Percentiles rank a stretch among this genome's conserved stretches.
Conservation (phyloP, 164 flowering plant genomes). For the Vitis cinerea region DNA sequence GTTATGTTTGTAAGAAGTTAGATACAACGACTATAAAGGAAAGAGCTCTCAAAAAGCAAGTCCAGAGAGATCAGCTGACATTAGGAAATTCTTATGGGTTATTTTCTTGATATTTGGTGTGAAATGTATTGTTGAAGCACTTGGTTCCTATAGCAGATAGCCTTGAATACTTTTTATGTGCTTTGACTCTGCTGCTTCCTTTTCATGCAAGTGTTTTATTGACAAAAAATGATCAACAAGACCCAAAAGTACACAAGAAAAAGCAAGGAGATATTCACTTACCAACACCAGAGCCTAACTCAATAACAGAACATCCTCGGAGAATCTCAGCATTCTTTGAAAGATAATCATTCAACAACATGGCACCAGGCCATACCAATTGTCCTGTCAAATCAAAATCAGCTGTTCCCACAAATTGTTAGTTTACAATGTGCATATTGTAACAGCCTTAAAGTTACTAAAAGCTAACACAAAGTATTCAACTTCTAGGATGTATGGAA, state of each 20-base stretch:
- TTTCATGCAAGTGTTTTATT: no score
- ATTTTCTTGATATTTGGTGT: no score
- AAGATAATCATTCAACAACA: conserved; percentile 69
- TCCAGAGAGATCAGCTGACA: no score
- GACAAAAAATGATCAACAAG: background rate
- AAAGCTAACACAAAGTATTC: background rate
- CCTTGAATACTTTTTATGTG: no score
- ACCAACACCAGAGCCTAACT: conserved; percentile 89
- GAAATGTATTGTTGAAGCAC: no score
- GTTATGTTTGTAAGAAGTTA: no score
- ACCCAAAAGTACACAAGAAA: background rate
- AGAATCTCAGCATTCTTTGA: conserved; percentile 61
- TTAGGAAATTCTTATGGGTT: no score
- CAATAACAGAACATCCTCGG: conserved; percentile 59
- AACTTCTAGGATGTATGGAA: no score
- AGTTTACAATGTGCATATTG: conserved; percentile 6
- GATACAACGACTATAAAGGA: no score
- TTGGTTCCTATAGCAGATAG: no score
- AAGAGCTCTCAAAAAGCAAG: no score
- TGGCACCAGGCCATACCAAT: conserved; percentile 95
- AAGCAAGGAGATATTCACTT: conserved; percentile 12
- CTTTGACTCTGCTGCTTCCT: no score
- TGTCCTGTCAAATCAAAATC: conserved; percentile 98
- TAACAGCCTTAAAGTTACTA: background rate
- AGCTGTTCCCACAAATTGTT: conserved; percentile 51